phyloP scores from a whole-genome alignment of 768 basidiomycete genomes.

The Pulveroboletus sp. region DNA sequence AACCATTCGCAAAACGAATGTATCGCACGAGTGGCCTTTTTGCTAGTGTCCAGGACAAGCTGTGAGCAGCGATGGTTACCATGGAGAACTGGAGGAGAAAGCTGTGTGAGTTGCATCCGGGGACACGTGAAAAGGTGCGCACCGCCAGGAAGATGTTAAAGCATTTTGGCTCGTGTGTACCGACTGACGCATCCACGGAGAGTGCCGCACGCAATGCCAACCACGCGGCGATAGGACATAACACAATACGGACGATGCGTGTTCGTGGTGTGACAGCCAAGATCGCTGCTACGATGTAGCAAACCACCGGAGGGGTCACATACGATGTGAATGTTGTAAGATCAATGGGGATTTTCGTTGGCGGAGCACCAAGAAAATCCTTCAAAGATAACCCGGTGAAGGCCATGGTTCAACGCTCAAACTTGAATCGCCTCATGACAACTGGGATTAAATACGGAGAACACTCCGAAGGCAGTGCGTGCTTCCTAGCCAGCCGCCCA shows the following conservation, averaged over 20 bases:
- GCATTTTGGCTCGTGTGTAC: neutral
- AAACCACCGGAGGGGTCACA: conserved; percentile 41
- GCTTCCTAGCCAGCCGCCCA: too few relatives aligned
- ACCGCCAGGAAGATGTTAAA: conserved; percentile 13
- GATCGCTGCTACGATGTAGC: conserved; percentile 48
- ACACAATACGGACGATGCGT: conserved; percentile 39
- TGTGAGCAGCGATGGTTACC: conserved; percentile 8
- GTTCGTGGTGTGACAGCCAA: conserved; percentile 49
- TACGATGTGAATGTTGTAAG: conserved; percentile 32
- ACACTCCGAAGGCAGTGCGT: neutral
- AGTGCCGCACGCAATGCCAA: conserved; percentile 37
- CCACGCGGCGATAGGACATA: conserved; percentile 46
- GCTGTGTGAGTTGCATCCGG: neutral
- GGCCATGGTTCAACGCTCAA: neutral
- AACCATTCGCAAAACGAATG: neutral
- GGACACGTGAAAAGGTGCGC: neutral
- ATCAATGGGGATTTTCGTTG: conserved; percentile 27
- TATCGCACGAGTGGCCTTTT: conserved; percentile 16
- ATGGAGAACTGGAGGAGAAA: conserved; percentile 9
- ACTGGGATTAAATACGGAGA: neutral
- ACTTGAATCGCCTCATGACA: too few relatives aligned
- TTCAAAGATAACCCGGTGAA: neutral
- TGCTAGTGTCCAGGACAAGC: conserved; percentile 11
- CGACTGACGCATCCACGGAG: conserved; percentile 7
- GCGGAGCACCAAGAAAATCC: conserved; percentile 3